Percentiles rank a stretch among this genome's conserved stretches.
Conservation (phyloP, 2,329 filamentous ascomycete genomes). For the Fusarium tricinctum region DNA sequence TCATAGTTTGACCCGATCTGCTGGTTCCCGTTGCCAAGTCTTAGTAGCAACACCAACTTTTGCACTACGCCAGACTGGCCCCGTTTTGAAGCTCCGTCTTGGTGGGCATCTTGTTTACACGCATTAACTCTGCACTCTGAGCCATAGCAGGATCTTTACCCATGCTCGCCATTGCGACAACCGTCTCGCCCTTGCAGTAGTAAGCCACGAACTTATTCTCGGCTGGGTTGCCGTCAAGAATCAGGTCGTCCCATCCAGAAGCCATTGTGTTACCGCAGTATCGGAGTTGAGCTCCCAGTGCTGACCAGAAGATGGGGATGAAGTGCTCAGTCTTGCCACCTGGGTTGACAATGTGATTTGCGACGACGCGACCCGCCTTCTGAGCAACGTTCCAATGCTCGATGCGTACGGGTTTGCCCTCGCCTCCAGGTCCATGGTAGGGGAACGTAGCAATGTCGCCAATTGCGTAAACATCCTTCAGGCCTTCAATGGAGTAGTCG, state of each 20-base stretch:
- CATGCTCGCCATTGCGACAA: constrained; percentile 94
- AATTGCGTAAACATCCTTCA: constrained; percentile 90
- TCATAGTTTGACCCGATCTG: constrained; percentile 13
- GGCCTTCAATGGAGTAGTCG: constrained; percentile 79
- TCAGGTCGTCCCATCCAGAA: constrained; percentile 86
- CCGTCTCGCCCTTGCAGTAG: constrained; percentile 86
- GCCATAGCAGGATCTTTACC: constrained; percentile 87
- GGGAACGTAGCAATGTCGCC: constrained; percentile 97
- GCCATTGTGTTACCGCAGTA: constrained; percentile 87
- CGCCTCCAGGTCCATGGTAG: constrained; percentile 89
- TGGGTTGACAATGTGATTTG: constrained; percentile 79
- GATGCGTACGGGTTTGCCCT: constrained; percentile 81
- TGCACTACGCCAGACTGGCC: constrained; percentile 60
- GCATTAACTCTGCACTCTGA: constrained; percentile 88
- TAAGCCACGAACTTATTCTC: constrained; percentile 89
- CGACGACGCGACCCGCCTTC: constrained; percentile 86
- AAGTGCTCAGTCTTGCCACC: constrained; percentile 75
- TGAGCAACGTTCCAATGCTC: constrained; percentile 99
- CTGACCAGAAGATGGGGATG: constrained; percentile 97
- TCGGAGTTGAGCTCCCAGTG: constrained; percentile 86
- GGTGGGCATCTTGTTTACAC: constrained; percentile 81
- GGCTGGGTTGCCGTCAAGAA: constrained; percentile 81
- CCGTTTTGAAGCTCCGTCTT: constrained; percentile 82
- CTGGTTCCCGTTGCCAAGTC: constrained; percentile 38
- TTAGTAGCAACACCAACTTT: constrained; percentile 50